A percentile compares a stretch with the other conserved stretches of the same genome.
Evolutionary conservation across 441 rosid genomes (phyloP).

Genomic region (Arabidopsis hybrid): DNA sequence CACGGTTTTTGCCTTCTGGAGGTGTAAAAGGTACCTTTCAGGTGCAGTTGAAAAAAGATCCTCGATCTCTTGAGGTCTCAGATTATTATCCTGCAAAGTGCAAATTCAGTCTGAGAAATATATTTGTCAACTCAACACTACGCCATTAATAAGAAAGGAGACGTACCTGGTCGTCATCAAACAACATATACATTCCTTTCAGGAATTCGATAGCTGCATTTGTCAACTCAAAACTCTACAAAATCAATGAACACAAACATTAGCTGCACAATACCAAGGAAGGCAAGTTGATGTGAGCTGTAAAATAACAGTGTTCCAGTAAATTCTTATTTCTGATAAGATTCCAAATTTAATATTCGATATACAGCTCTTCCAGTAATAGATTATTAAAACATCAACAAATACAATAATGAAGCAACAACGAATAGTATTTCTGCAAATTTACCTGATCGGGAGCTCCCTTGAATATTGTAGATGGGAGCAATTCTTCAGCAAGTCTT

Average conservation of each 20-base stretch:
- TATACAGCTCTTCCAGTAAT: background rate
- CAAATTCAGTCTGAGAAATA: slow-evolving; percentile 34
- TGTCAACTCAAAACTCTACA: slow-evolving; percentile 87
- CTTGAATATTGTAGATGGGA: slow-evolving; percentile 70
- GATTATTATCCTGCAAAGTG: slow-evolving; percentile 74
- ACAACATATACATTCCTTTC: slow-evolving; percentile 70
- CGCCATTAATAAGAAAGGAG: slow-evolving; percentile 3
- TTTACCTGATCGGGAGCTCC: slow-evolving; percentile 91
- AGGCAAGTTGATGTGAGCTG: slow-evolving; percentile 8
- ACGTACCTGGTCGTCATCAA: slow-evolving; percentile 78
- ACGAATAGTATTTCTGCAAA: slow-evolving; percentile 3
- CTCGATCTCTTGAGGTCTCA: slow-evolving; percentile 76
- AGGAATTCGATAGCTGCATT: slow-evolving; percentile 75
- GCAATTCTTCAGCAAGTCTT: slow-evolving; percentile 81
- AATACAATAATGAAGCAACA: background rate
- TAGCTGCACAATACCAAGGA: slow-evolving; percentile 19
- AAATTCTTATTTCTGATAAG: slow-evolving; percentile 24
- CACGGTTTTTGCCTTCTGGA: background rate
- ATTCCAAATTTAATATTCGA: background rate
- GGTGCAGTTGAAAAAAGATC: slow-evolving; percentile 97
- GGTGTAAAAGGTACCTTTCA: slow-evolving; percentile 62
- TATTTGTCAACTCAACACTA: slow-evolving; percentile 6
- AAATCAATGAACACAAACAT: slow-evolving; percentile 30
- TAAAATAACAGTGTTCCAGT: slow-evolving; percentile 52
- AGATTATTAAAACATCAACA: slow-evolving; percentile 14